A percentile compares a stretch with the other conserved stretches of the same genome.
Evolutionary conservation across 805 yeast genomes (phyloP).

Genomic region (Yamadazyma phyllophila): DNA sequence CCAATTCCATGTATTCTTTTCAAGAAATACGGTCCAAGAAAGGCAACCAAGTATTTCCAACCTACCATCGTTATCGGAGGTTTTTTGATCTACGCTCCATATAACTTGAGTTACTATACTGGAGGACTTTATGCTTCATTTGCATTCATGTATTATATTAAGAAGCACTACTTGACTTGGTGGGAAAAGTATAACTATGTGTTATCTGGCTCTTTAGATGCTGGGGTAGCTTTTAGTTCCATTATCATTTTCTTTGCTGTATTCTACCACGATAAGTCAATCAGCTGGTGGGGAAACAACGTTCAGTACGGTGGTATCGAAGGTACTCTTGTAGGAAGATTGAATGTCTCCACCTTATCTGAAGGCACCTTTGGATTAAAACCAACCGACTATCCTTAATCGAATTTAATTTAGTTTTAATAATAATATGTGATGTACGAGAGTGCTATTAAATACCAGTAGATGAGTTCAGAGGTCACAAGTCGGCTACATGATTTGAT

Average conservation of each 20-base stretch:
- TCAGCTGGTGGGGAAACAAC: conserved; percentile 33
- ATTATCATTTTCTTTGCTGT: conserved; percentile 39
- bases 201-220: conserved; percentile 27
- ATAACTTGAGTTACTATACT: conserved; percentile 29
- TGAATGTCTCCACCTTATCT: conserved; percentile 20
- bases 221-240: conserved; percentile 35
- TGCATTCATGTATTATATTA: conserved; percentile 29
- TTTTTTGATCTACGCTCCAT: conserved; percentile 29
- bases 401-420: background rate
- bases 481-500: too few relatives aligned
- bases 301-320: conserved; percentile 35
- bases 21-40: conserved; percentile 21
- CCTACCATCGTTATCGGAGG: conserved; percentile 36
- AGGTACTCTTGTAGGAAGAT: conserved; percentile 21
- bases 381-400: conserved; percentile 14
- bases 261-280: conserved; percentile 27
- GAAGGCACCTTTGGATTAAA: conserved; percentile 36
- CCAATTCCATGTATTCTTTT: conserved; percentile 23
- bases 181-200: conserved; percentile 38
- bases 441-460: too few relatives aligned
- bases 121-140: conserved; percentile 27
- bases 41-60: conserved; percentile 26
- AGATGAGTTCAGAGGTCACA: too few relatives aligned
- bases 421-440: background rate
- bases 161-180: conserved; percentile 27